phyloP scores from a whole-genome alignment of 139 green algal genomes.

The Chlamydomonas sphaeroides region DNA sequence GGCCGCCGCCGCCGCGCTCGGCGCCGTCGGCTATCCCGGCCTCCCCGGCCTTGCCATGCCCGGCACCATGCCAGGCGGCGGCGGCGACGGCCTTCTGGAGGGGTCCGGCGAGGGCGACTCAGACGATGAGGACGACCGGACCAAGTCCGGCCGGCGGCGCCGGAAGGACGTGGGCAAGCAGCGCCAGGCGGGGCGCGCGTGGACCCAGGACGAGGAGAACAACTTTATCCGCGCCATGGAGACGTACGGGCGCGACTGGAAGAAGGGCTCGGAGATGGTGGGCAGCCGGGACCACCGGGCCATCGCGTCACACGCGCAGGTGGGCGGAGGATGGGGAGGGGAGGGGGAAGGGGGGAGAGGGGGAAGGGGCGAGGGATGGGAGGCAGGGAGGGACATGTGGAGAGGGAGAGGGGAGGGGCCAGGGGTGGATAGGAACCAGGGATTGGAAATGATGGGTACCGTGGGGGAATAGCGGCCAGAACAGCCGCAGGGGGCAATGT shows the following conservation, averaged over 20 bases:
- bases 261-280: slow-evolving; percentile 60
- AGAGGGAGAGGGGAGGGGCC: no score
- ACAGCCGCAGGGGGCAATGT: no score
- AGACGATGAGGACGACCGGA: slow-evolving; percentile 4
- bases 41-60: not conserved
- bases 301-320: slow-evolving; percentile 67
- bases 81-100: not conserved
- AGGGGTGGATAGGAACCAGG: no score
- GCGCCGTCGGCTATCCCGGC: not conserved
- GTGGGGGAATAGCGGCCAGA: no score
- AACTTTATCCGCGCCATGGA: slow-evolving; percentile 41
- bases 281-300: slow-evolving; percentile 68
- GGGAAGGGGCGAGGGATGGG: no score
- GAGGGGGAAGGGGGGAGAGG: no score
- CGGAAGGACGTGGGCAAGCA: slow-evolving; percentile 76
- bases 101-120: not conserved
- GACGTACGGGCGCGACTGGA: slow-evolving; percentile 78
- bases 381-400: no score
- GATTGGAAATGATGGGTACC: no score
- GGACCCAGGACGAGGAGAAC: slow-evolving; percentile 79
- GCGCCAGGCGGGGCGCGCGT: slow-evolving; percentile 59
- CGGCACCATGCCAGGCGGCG: not conserved
- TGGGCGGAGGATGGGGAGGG: no score
- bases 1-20: not conserved
- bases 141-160: slow-evolving; percentile 67